Evolutionary conservation across 495 filamentous ascomycete species (phyloP), one percentile per base, ranked within the genome.

Genomic region (Apiosordaria backusii): DNA sequence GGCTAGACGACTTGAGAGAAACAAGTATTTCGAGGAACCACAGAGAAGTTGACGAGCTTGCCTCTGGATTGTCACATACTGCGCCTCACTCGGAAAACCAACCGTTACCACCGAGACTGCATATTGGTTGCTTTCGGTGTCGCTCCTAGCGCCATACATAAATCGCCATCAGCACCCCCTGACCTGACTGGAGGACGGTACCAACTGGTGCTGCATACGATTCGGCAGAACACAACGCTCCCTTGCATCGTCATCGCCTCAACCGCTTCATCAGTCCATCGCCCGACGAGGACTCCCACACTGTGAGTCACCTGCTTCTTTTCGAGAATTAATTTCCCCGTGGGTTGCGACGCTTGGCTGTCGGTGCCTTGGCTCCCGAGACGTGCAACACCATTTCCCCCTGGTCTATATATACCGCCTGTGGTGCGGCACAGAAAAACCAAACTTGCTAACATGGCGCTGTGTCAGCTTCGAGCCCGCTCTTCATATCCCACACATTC

Each of bases 261-360:
- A 55, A 55, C 52, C 52, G 52, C n/a, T 55, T 76, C 72, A 70
- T 73, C 76, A 80, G 77, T 80, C 73, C 66, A 64, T 61, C 50
- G 29, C 24, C 70, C 67, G 71, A 68, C 72, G 70, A 67, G 68
- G 68, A 68, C 63, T 69, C 71, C 62, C 40, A 74, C 72, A 73
- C 71, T 71, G 77, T 82, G 78, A 80, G 80, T 82, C 80, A 81
- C 76, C 63, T 63, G 66, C 65, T 68, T 67, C 65, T 65, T 65
- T 68, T 24, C 64, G 24, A 63, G 61, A 63, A 54, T 58, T 45
- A 53, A 63, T 62, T 67, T 68, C 61, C 64, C 18, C 52, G 21
- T 55, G 52, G 52, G 52, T 55, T 22, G 52, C 52, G 52, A 55
- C 52, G 64, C 62, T 65, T 65, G 35, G 52, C 62, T 63, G n/a